Evolutionary conservation across 1,284 basidiomycete genomes (phyloP).

Genomic region (Kalmanozyma brasiliensis): DNA sequence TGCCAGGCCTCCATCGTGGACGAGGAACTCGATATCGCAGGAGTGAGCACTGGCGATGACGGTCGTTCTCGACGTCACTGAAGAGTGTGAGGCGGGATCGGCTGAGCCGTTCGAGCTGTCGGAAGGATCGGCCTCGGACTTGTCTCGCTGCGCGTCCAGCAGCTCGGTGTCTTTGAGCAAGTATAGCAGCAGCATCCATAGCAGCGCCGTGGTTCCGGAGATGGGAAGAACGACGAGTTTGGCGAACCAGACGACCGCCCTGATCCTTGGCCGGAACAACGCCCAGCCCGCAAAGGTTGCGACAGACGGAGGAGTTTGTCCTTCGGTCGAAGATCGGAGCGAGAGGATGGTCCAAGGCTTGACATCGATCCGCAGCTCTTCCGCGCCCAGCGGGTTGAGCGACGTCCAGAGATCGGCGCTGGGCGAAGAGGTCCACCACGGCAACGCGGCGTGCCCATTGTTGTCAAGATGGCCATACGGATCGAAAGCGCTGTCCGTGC

Average conservation of each 20-base stretch:
- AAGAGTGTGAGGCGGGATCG: slow-evolving; percentile 36
- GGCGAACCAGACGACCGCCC: slow-evolving; percentile 76
- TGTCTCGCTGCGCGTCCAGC: slow-evolving; percentile 80
- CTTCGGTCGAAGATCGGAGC: slow-evolving; percentile 70
- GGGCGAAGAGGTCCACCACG: slow-evolving; percentile 63
- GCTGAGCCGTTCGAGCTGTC: slow-evolving; percentile 53
- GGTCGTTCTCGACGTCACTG: slow-evolving; percentile 72
- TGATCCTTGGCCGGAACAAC: slow-evolving; percentile 68
- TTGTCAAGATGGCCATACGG: slow-evolving; percentile 51
- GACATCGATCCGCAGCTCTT: slow-evolving; percentile 80
- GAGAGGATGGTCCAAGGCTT: slow-evolving; percentile 82
- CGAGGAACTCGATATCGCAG: slow-evolving; percentile 84
- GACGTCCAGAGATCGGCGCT: slow-evolving; percentile 77
- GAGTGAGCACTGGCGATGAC: slow-evolving; percentile 80
- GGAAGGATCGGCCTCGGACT: slow-evolving; percentile 62
- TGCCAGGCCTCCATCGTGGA: slow-evolving; percentile 76
- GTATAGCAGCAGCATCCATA: slow-evolving; percentile 86
- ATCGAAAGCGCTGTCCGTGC: slow-evolving; percentile 41
- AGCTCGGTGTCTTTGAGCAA: slow-evolving; percentile 90
- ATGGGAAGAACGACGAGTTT: slow-evolving; percentile 89
- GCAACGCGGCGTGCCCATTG: slow-evolving; percentile 17
- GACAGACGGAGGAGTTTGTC: slow-evolving; percentile 66
- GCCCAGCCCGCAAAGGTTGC: slow-evolving; percentile 57
- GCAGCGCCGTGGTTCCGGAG: slow-evolving; percentile 76
- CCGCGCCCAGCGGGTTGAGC: slow-evolving; percentile 78